Percentiles rank a stretch among this genome's conserved stretches.
Evolutionary conservation across 2,329 filamentous ascomycete genomes (phyloP).

Genomic region (Nemania sp.): DNA sequence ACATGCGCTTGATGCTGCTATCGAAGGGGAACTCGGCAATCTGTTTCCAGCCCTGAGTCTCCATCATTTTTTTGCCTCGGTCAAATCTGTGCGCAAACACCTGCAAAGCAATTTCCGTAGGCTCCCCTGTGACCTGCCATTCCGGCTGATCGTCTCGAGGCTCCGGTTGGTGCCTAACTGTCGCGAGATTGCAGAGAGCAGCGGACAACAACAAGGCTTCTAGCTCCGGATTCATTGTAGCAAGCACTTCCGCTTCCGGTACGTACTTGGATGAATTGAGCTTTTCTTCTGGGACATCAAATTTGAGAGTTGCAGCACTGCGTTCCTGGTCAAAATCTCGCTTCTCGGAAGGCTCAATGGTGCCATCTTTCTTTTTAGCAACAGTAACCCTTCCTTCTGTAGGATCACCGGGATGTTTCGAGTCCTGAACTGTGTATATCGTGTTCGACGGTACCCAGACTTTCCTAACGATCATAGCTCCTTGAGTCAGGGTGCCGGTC

Average conservation of each 20-base stretch:
- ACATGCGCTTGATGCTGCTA: constrained; percentile 78
- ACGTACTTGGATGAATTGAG: constrained; percentile 44
- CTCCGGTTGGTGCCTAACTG: constrained; percentile 57
- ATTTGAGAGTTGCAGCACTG: constrained; percentile 62
- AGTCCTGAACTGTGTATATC: constrained; percentile 63
- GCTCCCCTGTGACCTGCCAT: constrained; percentile 71
- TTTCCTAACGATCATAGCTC: constrained; percentile 71
- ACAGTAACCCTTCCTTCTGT: constrained; percentile 59
- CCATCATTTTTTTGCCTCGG: constrained; percentile 57
- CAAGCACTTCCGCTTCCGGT: constrained; percentile 40
- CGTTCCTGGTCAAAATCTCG: constrained; percentile 63
- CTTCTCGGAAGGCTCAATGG: constrained; percentile 43
- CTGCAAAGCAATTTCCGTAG: constrained; percentile 76
- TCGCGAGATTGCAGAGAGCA: constrained; percentile 68
- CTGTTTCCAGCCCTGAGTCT: constrained; percentile 61
- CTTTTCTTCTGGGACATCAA: constrained; percentile 64
- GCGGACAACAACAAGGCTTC: constrained; percentile 57
- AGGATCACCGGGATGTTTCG: constrained; percentile 64
- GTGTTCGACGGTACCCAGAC: constrained; percentile 64
- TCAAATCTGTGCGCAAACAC: constrained; percentile 73
- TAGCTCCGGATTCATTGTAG: constrained; percentile 54
- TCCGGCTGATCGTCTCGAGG: constrained; percentile 55
- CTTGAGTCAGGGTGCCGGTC: constrained; percentile 69
- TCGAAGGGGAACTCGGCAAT: constrained; percentile 78
- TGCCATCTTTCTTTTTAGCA: constrained; percentile 43